Evolutionary conservation across 2,329 filamentous ascomycete species (phyloP).

Genomic region (Colletotrichum sp.): DNA sequence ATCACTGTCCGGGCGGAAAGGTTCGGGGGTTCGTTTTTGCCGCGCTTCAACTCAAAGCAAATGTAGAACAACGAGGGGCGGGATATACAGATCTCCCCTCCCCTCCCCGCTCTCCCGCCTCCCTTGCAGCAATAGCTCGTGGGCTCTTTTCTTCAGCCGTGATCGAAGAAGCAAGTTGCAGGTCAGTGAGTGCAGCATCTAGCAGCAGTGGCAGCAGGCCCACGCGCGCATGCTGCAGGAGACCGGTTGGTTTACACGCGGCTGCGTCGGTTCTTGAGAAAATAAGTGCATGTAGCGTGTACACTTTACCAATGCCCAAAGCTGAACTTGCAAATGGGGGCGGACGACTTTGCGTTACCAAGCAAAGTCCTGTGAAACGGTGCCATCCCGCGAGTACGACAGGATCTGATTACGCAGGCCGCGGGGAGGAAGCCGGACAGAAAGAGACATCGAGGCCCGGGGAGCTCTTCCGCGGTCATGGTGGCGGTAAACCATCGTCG

Average conservation of each 20-base stretch:
- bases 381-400: not conserved
- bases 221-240: not conserved
- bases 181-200: not conserved
- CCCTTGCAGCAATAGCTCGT: not conserved
- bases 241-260: not conserved
- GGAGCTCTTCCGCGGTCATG: not conserved
- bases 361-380: not conserved
- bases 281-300: not conserved
- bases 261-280: not conserved
- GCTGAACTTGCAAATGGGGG: not conserved
- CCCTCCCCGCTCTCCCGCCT: not conserved
- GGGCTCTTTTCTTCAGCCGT: not conserved
- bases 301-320: not conserved
- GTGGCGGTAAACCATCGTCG: not conserved
- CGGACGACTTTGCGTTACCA: not conserved
- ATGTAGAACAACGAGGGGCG: not conserved
- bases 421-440: not conserved
- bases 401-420: slow-evolving; percentile 1
- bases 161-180: not conserved
- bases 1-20: not conserved
- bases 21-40: not conserved
- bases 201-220: not conserved
- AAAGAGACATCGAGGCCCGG: not conserved
- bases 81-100: not conserved
- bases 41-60: not conserved